phyloP scores from a whole-genome alignment of 2,329 filamentous ascomycete species.

The Cryphonectria carpinicola region DNA sequence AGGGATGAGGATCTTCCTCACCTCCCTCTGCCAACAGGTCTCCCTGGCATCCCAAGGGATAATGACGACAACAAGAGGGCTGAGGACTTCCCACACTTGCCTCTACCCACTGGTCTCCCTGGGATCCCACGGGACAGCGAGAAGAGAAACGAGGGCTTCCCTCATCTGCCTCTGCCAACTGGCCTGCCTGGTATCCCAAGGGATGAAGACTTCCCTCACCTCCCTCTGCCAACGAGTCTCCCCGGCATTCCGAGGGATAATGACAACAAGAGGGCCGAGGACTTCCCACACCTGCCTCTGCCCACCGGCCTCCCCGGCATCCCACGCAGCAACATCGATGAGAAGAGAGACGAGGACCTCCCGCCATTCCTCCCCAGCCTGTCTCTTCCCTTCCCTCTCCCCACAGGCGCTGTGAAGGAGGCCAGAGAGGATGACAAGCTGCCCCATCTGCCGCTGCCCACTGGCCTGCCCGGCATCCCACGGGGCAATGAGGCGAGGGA shows the following conservation, averaged over 20 bases:
- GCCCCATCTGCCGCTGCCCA: conserved; percentile 4
- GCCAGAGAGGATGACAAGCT: too few relatives aligned
- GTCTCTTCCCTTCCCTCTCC: not conserved
- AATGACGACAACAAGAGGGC: not conserved
- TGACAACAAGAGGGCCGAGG: not conserved
- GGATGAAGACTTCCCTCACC: too few relatives aligned
- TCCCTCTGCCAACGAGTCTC: too few relatives aligned
- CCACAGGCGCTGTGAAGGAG: not conserved
- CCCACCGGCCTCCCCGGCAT: not conserved
- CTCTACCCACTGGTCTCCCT: conserved; percentile 8
- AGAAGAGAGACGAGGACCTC: not conserved
- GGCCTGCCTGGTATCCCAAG: not conserved
- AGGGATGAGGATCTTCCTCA: conserved; percentile 1
- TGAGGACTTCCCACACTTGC: not conserved
- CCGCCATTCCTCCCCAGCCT: not conserved
- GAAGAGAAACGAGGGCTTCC: not conserved
- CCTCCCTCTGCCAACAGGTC: not conserved
- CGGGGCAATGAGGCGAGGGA: not conserved
- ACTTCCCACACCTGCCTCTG: not conserved
- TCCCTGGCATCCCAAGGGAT: not conserved
- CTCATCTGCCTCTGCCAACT: conserved; percentile 1
- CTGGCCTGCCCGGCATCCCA: not conserved
- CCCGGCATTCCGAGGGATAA: too few relatives aligned
- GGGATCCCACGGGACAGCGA: not conserved
- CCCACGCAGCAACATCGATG: not conserved